Evolutionary conservation across 805 yeast species (phyloP).

Genomic region (Cephaloascus fragrans): DNA sequence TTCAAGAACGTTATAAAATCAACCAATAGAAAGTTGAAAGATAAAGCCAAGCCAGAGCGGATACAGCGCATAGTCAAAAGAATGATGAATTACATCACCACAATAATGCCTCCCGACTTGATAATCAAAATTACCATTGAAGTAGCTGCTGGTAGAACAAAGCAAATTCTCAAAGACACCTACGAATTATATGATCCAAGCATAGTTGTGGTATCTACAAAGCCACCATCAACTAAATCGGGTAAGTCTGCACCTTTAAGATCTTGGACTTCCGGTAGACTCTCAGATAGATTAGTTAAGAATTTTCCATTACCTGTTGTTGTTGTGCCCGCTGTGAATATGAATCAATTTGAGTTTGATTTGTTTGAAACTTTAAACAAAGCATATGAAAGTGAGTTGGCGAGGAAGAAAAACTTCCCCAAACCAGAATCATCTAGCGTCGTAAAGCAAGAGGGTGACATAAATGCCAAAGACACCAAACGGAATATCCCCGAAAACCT

Average conservation of each 20-base stretch:
- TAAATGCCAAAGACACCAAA: too few relatives aligned
- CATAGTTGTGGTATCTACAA: constrained; percentile 45
- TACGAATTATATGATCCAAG: constrained; percentile 53
- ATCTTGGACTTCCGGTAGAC: constrained; percentile 52
- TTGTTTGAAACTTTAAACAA: constrained; percentile 23
- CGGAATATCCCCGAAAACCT: too few relatives aligned
- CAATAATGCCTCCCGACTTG: constrained; percentile 32
- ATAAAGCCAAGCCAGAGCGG: constrained; percentile 35
- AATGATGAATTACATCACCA: constrained; percentile 42
- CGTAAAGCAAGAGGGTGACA: too few relatives aligned
- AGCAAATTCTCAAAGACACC: constrained; percentile 47
- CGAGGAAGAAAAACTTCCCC: too few relatives aligned
- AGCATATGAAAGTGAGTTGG: constrained; percentile 4
- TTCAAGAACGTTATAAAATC: constrained; percentile 1
- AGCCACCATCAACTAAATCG: constrained; percentile 23
- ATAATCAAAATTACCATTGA: constrained; percentile 50
- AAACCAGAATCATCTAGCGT: too few relatives aligned
- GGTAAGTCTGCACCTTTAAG: constrained; percentile 38
- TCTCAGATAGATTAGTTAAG: constrained; percentile 56
- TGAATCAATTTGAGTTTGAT: constrained; percentile 39
- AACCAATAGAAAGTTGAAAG: constrained; percentile 17
- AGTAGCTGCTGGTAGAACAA: constrained; percentile 48
- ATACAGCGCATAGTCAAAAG: constrained; percentile 34
- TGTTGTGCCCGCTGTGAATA: constrained; percentile 52
- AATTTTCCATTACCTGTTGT: constrained; percentile 59